Evolutionary conservation across 1,284 basidiomycete genomes (phyloP), one percentile per base, ranked within the genome.

Genomic region (Megacollybia platyphylla): DNA sequence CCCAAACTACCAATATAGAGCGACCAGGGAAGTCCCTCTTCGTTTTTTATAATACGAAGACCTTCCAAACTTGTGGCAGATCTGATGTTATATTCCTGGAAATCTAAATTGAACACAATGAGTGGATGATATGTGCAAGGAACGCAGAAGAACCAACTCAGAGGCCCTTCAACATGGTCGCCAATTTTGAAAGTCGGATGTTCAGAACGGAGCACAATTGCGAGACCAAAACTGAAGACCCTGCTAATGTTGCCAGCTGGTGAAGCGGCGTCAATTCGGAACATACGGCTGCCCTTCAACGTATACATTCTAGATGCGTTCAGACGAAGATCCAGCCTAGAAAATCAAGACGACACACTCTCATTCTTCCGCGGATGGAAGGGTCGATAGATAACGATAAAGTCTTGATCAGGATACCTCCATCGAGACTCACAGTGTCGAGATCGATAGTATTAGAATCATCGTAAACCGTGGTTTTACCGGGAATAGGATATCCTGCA

Each of bases 321-420:
- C 15, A 4, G 15, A 34, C 4, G 4, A 15, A 51, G 49, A 32
- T 32, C 56, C 57, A 2, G 48, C 36, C 43, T 64, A 63, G 7
- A 54, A 59, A 1, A 39, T 55, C 41, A 3, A 44, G 44, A 5
- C 42, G 46, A 1, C 54, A 46, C 5, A 44, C 48, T 6, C 58
- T 52, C 71, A 73, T 68, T 17, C 56, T 49, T n/a, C 57, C 61
- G 29, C 67, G 55, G 56, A 72, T 49, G 53, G 73, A 74, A 0
- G 73, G 73, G 49, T 76, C 73, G 24, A 73, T 57, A 10, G 62
- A 67, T 4, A 73, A 49, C 0, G 61, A 61, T 11, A 74, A 57
- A 1, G 62, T 59, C 55, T 75, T 73, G 41, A 72, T 49, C 15
- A 79, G 57, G 47, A 72, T 57, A 1, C 73, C 73, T 13, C 74